Evolutionary conservation across 2,329 filamentous ascomycete genomes (phyloP), one percentile per base, ranked within the genome.

Genomic region (Fusarium guadeloupense): DNA sequence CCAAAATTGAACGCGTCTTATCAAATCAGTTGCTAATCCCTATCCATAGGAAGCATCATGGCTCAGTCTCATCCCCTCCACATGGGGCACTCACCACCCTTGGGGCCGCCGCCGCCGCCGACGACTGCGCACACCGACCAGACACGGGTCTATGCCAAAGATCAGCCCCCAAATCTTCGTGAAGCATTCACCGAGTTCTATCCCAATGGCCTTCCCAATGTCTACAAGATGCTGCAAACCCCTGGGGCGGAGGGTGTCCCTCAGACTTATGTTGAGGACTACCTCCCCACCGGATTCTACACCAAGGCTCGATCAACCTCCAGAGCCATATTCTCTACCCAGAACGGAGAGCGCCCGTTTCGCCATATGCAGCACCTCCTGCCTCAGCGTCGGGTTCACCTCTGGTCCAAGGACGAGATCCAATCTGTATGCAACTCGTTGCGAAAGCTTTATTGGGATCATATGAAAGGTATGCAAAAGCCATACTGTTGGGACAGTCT

Each of bases 391-490:
- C 68, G 65, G 0, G 42, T 74, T 23, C 67, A 74, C 25, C 72
- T 79, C 8, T 81, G 80, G 80, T 68, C 67, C 20, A 73, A 68
- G 9, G 67, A 75, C 10, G 70, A 80, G 58, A 74, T 81, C 14
- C 77, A 79, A 52, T 55, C 62, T 4, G 68, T 67, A 4, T 77
- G 75, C 52, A 80, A 79, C 54, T 75, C 74, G 5, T 63, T 78
- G 21, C 77, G 78, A 34, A 67, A 72, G 41, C 54, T 69, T 33
- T 69, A 75, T 41, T 78, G 75, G 75, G 44, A 71, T 1, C 46
- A 67, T 10, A 74, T 81, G 70, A 74, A 69, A 54, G 28, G 30
- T 1, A 75, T 80, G 69, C 57, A 47, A 17, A 38, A 67, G 17
- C 74, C 71, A 3, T 14, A 68, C 23, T 70, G 50, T 57, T 80